Percentiles rank a stretch among this genome's conserved stretches.
Evolutionary conservation across 768 basidiomycete genomes (phyloP).

Genomic region (Dictyophora rubrovolvata): DNA sequence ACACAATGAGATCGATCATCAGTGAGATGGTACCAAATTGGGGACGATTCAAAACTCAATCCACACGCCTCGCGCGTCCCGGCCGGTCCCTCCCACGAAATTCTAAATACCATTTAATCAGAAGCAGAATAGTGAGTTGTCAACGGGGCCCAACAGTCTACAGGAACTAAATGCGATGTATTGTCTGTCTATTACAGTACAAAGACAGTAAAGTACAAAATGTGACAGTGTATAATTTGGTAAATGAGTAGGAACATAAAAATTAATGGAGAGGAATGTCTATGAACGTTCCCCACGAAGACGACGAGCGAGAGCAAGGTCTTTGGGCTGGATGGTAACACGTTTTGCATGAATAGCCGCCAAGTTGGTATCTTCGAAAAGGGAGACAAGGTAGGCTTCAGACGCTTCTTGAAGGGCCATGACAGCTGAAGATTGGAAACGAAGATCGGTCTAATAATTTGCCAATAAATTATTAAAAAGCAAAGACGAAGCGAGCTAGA

Average conservation of each 20-base stretch:
- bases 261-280: not conserved
- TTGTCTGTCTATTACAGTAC: not conserved
- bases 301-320: slow-evolving; percentile 38
- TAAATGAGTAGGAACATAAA: not conserved
- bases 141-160: no score
- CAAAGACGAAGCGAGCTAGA: not conserved
- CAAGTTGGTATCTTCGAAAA: slow-evolving; percentile 24
- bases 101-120: no score
- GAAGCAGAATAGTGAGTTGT: no score
- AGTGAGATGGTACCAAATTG: no score
- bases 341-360: slow-evolving; percentile 40
- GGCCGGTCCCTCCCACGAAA: no score
- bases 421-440: slow-evolving; percentile 41
- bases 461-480: not conserved
- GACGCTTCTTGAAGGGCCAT: slow-evolving; percentile 43
- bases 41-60: no score
- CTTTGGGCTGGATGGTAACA: slow-evolving; percentile 61
- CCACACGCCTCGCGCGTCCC: no score
- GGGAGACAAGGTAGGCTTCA: slow-evolving; percentile 36
- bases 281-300: slow-evolving; percentile 36
- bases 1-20: no score
- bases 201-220: not conserved
- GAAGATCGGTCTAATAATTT: slow-evolving; percentile 28
- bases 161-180: not conserved
- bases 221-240: not conserved